Base-by-base conservation (phyloP, 257 asterid species). In the Cinchona pubescens region DNA sequence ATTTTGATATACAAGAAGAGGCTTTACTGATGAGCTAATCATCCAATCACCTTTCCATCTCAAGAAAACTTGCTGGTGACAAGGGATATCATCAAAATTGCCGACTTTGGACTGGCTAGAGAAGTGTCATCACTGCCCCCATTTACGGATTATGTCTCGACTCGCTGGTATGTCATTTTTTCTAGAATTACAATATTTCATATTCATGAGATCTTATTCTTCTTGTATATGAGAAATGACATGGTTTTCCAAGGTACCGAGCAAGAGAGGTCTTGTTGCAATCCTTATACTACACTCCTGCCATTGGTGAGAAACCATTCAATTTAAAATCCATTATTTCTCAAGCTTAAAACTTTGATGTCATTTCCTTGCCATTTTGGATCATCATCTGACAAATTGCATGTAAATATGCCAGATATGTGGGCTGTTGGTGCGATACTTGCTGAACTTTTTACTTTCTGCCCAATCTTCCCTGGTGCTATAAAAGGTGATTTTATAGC, bases 101-200 rank as follows among this genome's bases (percentile, higher is more conserved):
- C 97, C 67, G 99, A 94, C 87, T 90, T 94, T 84, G 99, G 99
- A 78, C 85, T 94, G 85, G 99, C 97, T 78, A 87, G 99, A 85
- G 99, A 94, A 80, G 84, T 94, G 73, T 85, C 95, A 69, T 94
- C 99, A 9, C 64, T 65, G 66, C 97, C 99, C 76, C 99, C 99
- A 72, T 94, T 74, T 87, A 94, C 99, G 55, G 99, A 94, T 79
- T 94, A 94, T 86, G 99, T 92, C 84, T 94, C 99, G 69, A 94
- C 99, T 74, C 99, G 99, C 82, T 94, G 99, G 99, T 92, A 84
- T 81, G 95, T 71, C 73, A 82, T 81, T 72, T 82, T 76, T 35
- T 16, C 69, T 68, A 37, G 49, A 76, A 64, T 29, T 72, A 29
- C 61, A 35, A 42, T 23, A 37, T 66, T 80, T 18, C 43, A 21